phyloP scores from a whole-genome alignment of 139 green algal genomes.

The Gonium pectorale region DNA sequence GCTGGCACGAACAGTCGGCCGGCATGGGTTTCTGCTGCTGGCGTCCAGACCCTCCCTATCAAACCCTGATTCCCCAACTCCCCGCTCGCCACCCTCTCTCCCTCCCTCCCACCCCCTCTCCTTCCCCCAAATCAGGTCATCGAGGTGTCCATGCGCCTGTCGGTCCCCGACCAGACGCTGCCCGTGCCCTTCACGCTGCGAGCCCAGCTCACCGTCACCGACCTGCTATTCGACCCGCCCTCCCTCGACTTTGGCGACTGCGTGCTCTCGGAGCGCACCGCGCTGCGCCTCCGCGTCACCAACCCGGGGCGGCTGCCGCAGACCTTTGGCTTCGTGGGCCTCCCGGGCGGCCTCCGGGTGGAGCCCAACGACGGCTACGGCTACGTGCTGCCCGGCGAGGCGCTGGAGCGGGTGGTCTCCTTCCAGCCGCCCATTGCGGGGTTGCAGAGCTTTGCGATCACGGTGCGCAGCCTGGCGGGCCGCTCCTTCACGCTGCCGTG shows the following conservation, averaged over 20 bases:
- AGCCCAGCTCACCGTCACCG: constrained; percentile 63
- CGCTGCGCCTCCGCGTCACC: constrained; percentile 53
- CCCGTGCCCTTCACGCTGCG: constrained; percentile 67
- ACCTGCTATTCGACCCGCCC: constrained; percentile 63
- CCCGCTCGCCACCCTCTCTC: constrained; percentile 53
- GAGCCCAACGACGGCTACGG: constrained; percentile 66
- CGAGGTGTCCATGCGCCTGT: constrained; percentile 65
- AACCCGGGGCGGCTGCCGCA: constrained; percentile 72
- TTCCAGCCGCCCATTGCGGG: constrained; percentile 69
- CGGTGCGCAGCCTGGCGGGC: constrained; percentile 49
- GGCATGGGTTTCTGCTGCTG: no score
- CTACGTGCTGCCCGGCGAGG: constrained; percentile 66
- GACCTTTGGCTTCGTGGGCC: constrained; percentile 65
- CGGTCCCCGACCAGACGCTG: constrained; percentile 65
- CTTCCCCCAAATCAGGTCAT: constrained; percentile 47
- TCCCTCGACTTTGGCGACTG: constrained; percentile 67
- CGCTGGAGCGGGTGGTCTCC: constrained; percentile 53
- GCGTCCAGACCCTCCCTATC: no score
- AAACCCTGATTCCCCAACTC: constrained; percentile 59
- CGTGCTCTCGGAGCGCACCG: constrained; percentile 68
- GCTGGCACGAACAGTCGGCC: no score
- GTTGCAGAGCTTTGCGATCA: constrained; percentile 59
- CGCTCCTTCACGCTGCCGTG: constrained; percentile 65
- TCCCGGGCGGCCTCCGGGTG: constrained; percentile 60
- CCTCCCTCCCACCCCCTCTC: constrained; percentile 40